A percentile compares a stretch with the other conserved stretches of the same genome.
Evolutionary conservation across 257 asterid species (phyloP).

Genomic region (Eucommia ulmoides): DNA sequence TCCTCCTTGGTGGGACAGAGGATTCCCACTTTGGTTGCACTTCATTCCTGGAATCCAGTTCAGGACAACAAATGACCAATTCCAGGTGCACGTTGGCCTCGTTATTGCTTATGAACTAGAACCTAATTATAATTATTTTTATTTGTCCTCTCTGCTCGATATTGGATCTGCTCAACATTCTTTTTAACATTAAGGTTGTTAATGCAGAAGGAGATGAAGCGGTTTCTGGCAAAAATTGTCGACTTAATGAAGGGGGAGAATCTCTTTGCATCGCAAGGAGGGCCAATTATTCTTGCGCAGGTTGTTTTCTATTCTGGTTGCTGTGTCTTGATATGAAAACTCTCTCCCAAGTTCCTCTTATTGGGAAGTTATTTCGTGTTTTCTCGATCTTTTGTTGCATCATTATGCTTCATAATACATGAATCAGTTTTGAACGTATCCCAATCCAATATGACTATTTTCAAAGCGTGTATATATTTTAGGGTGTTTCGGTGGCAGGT

Average conservation of each 20-base stretch:
- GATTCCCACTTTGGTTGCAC: conserved; percentile 80
- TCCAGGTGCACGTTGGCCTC: conserved; percentile 38
- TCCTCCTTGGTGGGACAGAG: conserved; percentile 27
- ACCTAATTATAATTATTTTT: too few relatives aligned
- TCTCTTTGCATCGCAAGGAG: conserved; percentile 75
- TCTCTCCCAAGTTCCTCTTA: background rate
- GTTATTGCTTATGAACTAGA: too few relatives aligned
- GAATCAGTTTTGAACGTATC: too few relatives aligned
- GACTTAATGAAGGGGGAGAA: conserved; percentile 68
- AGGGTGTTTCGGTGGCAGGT: too few relatives aligned
- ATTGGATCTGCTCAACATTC: background rate
- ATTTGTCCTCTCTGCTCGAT: too few relatives aligned
- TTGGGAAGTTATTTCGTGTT: too few relatives aligned
- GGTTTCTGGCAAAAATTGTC: conserved; percentile 56
- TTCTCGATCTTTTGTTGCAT: too few relatives aligned
- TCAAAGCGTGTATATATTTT: too few relatives aligned
- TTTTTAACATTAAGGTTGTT: background rate
- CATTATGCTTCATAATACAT: too few relatives aligned
- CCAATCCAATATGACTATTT: too few relatives aligned
- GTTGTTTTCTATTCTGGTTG: conserved; percentile 16
- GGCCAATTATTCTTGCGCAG: conserved; percentile 80
- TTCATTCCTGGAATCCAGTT: conserved; percentile 69
- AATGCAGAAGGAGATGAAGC: conserved; percentile 68
- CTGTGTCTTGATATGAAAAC: background rate
- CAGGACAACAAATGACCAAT: conserved; percentile 44